A percentile compares a stretch with the other conserved stretches of the same genome.
Conservation (phyloP, 2,329 filamentous ascomycete genomes). For the Cercospora zeina region DNA sequence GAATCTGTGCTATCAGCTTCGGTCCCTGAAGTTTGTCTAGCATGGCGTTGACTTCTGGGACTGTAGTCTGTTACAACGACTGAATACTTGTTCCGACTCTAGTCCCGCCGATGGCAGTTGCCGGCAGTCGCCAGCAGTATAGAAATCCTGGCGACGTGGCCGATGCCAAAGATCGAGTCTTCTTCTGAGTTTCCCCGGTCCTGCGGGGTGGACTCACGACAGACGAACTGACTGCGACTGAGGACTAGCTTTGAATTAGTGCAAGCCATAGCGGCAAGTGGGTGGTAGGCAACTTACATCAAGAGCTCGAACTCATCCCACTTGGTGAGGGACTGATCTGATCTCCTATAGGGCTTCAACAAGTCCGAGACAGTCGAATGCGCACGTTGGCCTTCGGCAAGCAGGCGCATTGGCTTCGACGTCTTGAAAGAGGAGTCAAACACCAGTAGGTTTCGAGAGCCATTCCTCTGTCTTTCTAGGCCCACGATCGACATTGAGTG, state of each 20-base stretch:
- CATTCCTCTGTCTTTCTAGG: slow-evolving; percentile 67
- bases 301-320: slow-evolving; percentile 72
- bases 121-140: too few relatives aligned
- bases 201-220: neutral
- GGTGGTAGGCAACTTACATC: slow-evolving; percentile 27
- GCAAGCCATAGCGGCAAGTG: slow-evolving; percentile 11
- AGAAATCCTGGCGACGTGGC: neutral
- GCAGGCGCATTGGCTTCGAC: slow-evolving; percentile 60
- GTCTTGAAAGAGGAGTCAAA: slow-evolving; percentile 86
- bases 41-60: neutral
- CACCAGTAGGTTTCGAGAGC: slow-evolving; percentile 70
- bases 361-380: slow-evolving; percentile 49
- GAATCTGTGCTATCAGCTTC: neutral
- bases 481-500: slow-evolving; percentile 92
- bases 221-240: neutral
- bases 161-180: neutral
- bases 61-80: neutral
- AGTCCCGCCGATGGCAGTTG: too few relatives aligned
- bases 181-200: neutral
- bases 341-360: slow-evolving; percentile 73
- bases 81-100: neutral
- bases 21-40: neutral
- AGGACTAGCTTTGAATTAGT: neutral
- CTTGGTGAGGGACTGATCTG: slow-evolving; percentile 64
- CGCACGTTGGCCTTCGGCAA: slow-evolving; percentile 53